Evolutionary conservation across 2,329 filamentous ascomycete species (phyloP).

Genomic region (Stagonosporopsis rhizophila): DNA sequence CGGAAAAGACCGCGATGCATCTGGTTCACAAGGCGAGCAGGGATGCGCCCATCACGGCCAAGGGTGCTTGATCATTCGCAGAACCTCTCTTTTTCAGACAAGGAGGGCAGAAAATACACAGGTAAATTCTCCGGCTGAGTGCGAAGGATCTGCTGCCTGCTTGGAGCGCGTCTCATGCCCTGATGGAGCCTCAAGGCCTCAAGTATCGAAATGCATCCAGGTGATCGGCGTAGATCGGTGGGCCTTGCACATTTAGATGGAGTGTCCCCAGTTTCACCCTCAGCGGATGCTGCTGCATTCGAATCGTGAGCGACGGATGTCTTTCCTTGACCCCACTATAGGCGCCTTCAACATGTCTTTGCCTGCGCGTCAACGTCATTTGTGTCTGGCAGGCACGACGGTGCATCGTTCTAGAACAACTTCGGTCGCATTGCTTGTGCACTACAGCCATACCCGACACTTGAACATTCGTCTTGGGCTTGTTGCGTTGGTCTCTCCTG

Average conservation of each 20-base stretch:
- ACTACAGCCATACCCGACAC: slow-evolving; percentile 10
- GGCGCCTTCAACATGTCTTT: slow-evolving; percentile 14
- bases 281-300: slow-evolving; percentile 14
- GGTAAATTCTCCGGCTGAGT: not conserved
- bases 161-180: not conserved
- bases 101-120: not conserved
- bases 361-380: slow-evolving; percentile 23
- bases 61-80: not conserved
- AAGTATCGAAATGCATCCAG: slow-evolving; percentile 5
- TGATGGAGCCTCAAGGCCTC: not conserved
- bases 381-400: slow-evolving; percentile 13
- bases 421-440: not conserved
- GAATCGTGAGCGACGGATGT: slow-evolving; percentile 26
- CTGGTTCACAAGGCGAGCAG: slow-evolving; percentile 9
- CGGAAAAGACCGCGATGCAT: slow-evolving; percentile 10
- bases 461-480: slow-evolving; percentile 8
- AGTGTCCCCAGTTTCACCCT: slow-evolving; percentile 14
- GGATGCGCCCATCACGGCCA: slow-evolving; percentile 4
- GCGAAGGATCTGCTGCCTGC: not conserved
- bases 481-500: slow-evolving; percentile 7
- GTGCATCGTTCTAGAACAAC: slow-evolving; percentile 29
- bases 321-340: slow-evolving; percentile 16
- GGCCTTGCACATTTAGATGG: slow-evolving; percentile 13
- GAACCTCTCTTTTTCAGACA: not conserved
- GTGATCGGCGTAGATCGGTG: slow-evolving; percentile 20